Conservation (phyloP, 192 early-diverging fungal genomes). For the Coemansia sp. region DNA sequence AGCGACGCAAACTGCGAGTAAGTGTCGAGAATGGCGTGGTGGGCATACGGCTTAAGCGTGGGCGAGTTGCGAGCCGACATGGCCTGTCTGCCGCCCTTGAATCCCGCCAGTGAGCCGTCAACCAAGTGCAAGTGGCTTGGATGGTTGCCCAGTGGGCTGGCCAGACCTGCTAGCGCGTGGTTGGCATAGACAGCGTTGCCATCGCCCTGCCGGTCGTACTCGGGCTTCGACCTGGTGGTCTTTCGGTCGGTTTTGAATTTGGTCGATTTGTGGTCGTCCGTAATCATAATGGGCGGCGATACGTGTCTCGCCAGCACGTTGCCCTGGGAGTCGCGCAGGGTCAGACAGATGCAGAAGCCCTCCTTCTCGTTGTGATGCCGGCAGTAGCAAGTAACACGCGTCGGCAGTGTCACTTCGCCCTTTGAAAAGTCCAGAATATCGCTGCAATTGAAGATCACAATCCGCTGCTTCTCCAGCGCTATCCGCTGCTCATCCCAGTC, state of each 20-base stretch:
- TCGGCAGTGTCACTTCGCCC: constrained; percentile 86
- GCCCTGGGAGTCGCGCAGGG: constrained; percentile 65
- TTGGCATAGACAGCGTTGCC: constrained; percentile 44
- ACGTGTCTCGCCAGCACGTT: constrained; percentile 71
- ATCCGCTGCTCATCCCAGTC: constrained; percentile 67
- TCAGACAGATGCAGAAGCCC: constrained; percentile 88
- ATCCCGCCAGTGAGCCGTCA: background rate
- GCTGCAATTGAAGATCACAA: constrained; percentile 86
- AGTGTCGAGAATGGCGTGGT: constrained; percentile 34
- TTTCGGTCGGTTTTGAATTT: constrained; percentile 59
- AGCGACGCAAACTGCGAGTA: constrained; percentile 54
- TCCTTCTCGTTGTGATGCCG: constrained; percentile 92
- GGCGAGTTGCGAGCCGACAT: constrained; percentile 53
- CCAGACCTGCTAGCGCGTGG: constrained; percentile 41
- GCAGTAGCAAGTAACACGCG: constrained; percentile 95
- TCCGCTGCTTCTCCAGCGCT: constrained; percentile 71
- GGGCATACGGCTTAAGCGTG: constrained; percentile 35
- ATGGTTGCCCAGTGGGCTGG: constrained; percentile 15
- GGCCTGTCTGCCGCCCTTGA: constrained; percentile 29
- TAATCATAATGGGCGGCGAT: constrained; percentile 94
- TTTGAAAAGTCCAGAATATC: constrained; percentile 83
- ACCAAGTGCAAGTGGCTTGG: constrained; percentile 11
- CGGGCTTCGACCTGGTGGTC: constrained; percentile 53
- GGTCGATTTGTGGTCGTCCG: constrained; percentile 95
- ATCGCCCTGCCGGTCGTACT: constrained; percentile 51